phyloP scores from a whole-genome alignment of 345 rosid genomes.

The Physaria fendleri region DNA sequence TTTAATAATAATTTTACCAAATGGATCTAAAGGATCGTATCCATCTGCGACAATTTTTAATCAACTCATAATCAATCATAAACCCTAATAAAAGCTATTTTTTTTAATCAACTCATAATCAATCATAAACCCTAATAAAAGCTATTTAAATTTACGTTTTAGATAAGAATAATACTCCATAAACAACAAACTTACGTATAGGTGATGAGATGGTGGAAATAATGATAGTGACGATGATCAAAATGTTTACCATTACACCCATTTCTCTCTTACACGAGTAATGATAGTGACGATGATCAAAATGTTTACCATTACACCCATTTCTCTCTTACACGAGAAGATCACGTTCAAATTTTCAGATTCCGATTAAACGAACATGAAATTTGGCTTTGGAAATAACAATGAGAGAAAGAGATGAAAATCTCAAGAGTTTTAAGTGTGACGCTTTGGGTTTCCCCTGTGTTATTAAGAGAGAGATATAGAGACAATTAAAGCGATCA shows the following conservation, averaged over 20 bases:
- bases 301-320: too few relatives aligned
- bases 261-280: slow-evolving; percentile 7
- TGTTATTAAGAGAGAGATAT: too few relatives aligned
- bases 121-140: too few relatives aligned
- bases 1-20: slow-evolving; percentile 60
- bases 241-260: slow-evolving; percentile 11
- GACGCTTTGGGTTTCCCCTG: slow-evolving; percentile 22
- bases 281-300: too few relatives aligned
- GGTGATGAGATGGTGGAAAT: slow-evolving; percentile 29
- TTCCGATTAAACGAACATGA: neutral
- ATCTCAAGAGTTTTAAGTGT: slow-evolving; percentile 12
- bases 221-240: slow-evolving; percentile 20
- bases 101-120: too few relatives aligned
- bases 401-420: slow-evolving; percentile 3
- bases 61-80: slow-evolving; percentile 2
- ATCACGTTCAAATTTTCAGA: neutral
- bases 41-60: slow-evolving; percentile 51
- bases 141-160: neutral
- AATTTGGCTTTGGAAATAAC: slow-evolving; percentile 20
- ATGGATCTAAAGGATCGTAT: slow-evolving; percentile 82
- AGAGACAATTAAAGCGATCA: too few relatives aligned
- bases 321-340: too few relatives aligned
- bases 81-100: too few relatives aligned
- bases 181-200: slow-evolving; percentile 35
- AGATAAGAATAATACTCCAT: neutral